Conservation (phyloP, 768 basidiomycete species). For the Collybia nuda region DNA sequence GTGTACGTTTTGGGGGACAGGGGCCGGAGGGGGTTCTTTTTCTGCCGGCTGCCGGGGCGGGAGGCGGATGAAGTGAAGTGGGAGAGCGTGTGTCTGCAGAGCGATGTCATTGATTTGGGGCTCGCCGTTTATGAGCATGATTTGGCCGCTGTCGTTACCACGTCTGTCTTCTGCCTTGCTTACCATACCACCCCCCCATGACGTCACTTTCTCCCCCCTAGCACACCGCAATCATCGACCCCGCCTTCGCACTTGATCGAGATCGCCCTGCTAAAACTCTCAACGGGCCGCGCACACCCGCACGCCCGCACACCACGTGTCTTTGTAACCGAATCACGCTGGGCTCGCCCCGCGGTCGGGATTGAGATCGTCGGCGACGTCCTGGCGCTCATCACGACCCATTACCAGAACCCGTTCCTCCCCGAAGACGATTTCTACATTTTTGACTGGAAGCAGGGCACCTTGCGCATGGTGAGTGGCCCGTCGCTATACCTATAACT, state of each 20-base stretch:
- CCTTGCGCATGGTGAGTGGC: conserved; percentile 30
- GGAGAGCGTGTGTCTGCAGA: too few species aligned
- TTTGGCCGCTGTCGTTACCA: conserved; percentile 38
- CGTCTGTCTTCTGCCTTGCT: too few species aligned
- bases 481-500: background rate
- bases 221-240: too few species aligned
- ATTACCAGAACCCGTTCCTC: conserved; percentile 10
- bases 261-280: conserved; percentile 29
- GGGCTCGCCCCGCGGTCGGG: conserved; percentile 30
- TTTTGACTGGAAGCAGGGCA: conserved; percentile 43
- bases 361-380: conserved; percentile 47
- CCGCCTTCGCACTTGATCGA: too few species aligned
- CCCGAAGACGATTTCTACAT: conserved; percentile 34
- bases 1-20: conserved; percentile 37
- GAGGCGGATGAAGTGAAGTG: conserved; percentile 24
- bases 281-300: conserved; percentile 36
- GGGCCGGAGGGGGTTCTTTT: conserved; percentile 26
- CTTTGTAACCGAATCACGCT: conserved; percentile 22
- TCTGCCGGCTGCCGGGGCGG: conserved; percentile 28
- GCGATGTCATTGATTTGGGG: conserved; percentile 41
- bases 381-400: conserved; percentile 36
- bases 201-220: too few species aligned
- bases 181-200: too few species aligned
- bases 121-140: conserved; percentile 44
- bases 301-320: conserved; percentile 27